Conservation (phyloP, 768 basidiomycete species). For the Boletus subparvulus region DNA sequence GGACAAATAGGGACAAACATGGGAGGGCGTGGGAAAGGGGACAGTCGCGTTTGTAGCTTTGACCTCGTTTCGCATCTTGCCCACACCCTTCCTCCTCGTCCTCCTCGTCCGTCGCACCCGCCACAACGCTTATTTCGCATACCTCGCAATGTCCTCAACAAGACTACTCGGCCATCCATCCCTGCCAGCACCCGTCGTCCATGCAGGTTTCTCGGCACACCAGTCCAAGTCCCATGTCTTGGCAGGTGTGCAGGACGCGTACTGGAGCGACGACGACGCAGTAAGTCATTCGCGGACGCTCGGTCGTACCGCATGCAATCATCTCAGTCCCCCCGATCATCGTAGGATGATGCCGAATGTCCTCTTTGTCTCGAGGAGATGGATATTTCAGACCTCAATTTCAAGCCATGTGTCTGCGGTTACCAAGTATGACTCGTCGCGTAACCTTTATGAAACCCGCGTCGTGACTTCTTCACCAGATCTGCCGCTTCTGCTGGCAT, state of each 20-base stretch:
- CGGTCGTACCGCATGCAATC: constrained; percentile 10
- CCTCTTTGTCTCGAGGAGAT: constrained; percentile 98
- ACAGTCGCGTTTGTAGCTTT: constrained; percentile 24
- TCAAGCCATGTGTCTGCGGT: constrained; percentile 98
- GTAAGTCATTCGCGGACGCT: constrained; percentile 40
- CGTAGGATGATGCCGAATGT: constrained; percentile 95
- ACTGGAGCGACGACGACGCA: constrained; percentile 92
- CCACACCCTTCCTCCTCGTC: constrained; percentile 12
- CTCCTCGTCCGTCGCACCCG: constrained; percentile 19
- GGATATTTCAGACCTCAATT: constrained; percentile 98
- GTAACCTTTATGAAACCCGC: constrained; percentile 17
- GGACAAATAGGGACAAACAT: constrained; percentile 25
- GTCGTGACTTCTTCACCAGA: constrained; percentile 48
- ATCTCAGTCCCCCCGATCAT: constrained; percentile 20
- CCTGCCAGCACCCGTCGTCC: constrained; percentile 71
- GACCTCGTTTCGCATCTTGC: constrained; percentile 18
- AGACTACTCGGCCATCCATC: constrained; percentile 62
- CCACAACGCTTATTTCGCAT: not conserved
- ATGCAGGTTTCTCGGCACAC: constrained; percentile 65
- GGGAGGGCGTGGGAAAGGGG: constrained; percentile 21
- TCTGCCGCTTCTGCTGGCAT: constrained; percentile 99
- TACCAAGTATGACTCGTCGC: constrained; percentile 69
- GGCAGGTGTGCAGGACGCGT: constrained; percentile 93
- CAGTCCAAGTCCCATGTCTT: constrained; percentile 85
- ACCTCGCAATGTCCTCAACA: constrained; percentile 45